Conservation (phyloP, 176 grass and related monocot genomes). For the Aegilops umbellulata region DNA sequence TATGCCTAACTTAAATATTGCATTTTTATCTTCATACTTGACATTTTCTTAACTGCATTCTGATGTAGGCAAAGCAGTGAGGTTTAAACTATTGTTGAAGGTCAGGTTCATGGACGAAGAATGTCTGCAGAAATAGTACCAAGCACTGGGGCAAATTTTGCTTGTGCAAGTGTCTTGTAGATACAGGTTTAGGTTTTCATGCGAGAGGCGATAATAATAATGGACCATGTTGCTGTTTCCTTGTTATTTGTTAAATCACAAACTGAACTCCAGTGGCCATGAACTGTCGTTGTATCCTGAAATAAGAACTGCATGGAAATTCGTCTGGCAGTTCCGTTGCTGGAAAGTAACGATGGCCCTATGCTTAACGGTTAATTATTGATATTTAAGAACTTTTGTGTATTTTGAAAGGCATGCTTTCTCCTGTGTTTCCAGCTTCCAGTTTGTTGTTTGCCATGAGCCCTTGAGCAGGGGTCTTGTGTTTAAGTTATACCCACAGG, state of each 20-base stretch:
- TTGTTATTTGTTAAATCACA: constrained; percentile 20
- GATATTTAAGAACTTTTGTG: not conserved
- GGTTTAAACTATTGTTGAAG: not conserved
- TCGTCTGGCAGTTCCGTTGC: constrained; percentile 9
- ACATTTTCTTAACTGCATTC: constrained; percentile 2
- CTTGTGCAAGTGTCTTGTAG: constrained; percentile 47
- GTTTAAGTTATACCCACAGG: not conserved
- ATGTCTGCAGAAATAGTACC: constrained; percentile 36
- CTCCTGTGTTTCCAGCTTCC: not conserved
- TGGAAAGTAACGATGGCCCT: constrained; percentile 17
- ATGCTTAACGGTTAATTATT: not conserved
- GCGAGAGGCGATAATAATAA: constrained; percentile 28
- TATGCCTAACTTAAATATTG: not conserved
- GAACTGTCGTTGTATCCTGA: constrained; percentile 35
- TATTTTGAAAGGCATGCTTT: not conserved
- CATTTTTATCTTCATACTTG: not conserved
- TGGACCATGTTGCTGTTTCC: constrained; percentile 35
- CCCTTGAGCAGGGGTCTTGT: not conserved
- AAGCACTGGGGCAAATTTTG: constrained; percentile 47
- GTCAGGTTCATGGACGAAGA: constrained; percentile 20
- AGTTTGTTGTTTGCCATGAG: not conserved
- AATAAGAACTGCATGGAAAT: constrained; percentile 42
- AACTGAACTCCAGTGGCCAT: constrained; percentile 16
- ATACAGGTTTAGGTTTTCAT: constrained; percentile 40
- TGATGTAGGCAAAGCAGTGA: constrained; percentile 61